These are phyloP conservation scores for Amanita phalloides DNA, from an alignment of 768 basidiomycete species.

Conservation along the genomic window DNA sequence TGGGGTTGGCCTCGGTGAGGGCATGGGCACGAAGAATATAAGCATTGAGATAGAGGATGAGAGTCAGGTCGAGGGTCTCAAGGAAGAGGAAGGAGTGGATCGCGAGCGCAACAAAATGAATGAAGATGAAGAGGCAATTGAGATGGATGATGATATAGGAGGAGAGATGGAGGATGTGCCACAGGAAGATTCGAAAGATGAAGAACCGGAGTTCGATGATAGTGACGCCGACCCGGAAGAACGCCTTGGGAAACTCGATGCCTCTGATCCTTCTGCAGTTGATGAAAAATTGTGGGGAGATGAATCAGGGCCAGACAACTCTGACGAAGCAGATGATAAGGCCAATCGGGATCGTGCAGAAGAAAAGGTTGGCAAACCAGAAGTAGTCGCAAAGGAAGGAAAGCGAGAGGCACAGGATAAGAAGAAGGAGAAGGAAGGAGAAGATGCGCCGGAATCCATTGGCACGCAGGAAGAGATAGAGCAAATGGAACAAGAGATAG, in stretches of 20 bases:
- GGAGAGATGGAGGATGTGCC: constrained; percentile 80
- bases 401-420: constrained; percentile 24
- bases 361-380: constrained; percentile 38
- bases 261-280: constrained; percentile 69
- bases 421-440: constrained; percentile 17
- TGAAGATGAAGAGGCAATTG: constrained; percentile 70
- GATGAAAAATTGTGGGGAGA: constrained; percentile 99
- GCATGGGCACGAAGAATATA: constrained; percentile 75
- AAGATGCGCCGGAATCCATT: constrained; percentile 7
- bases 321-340: constrained; percentile 42
- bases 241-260: constrained; percentile 72
- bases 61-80: constrained; percentile 90
- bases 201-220: constrained; percentile 37
- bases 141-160: constrained; percentile 87
- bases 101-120: constrained; percentile 34
- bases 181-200: constrained; percentile 45
- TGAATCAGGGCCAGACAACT: constrained; percentile 48
- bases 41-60: constrained; percentile 95
- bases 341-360: constrained; percentile 51
- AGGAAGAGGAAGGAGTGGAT: constrained; percentile 46
- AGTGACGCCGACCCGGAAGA: constrained; percentile 70
- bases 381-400: constrained; percentile 74
- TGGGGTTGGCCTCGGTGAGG: constrained; percentile 85
- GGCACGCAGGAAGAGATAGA: constrained; percentile 11
- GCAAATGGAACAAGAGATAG: constrained; percentile 11